Evolutionary conservation across 148 eudicot genomes (phyloP).

Genomic region (Fagopyrum homotropicum): DNA sequence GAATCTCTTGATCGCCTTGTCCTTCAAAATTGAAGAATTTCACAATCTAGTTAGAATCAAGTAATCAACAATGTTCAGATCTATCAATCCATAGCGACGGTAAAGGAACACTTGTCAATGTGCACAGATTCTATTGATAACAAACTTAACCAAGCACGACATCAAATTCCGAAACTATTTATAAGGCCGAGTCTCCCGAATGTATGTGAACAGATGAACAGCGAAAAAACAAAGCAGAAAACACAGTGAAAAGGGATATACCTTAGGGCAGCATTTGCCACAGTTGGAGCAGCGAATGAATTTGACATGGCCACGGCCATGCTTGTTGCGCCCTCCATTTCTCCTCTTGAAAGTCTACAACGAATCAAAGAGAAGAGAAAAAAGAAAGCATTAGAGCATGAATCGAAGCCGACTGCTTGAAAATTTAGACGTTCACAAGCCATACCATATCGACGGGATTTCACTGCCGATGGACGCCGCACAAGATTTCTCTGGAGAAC

Average conservation of each 20-base stretch:
- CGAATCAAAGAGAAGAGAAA: not conserved
- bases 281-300: constrained; percentile 36
- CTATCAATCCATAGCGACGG: no score
- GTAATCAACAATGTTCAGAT: no score
- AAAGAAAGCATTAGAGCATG: not conserved
- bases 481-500: not conserved
- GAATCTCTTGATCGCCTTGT: constrained; percentile 42
- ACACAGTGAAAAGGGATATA: not conserved
- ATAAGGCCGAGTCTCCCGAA: no score
- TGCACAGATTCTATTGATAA: not conserved
- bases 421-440: not conserved
- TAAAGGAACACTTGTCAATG: no score
- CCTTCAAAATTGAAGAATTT: constrained; percentile 13
- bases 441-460: not conserved
- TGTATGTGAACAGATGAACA: no score
- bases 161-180: not conserved
- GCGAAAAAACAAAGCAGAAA: no score
- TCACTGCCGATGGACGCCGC: not conserved
- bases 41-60: not conserved
- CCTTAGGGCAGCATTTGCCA: constrained; percentile 28
- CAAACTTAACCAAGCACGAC: not conserved
- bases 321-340: constrained; percentile 37
- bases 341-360: constrained; percentile 34
- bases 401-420: not conserved
- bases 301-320: constrained; percentile 30